Evolutionary conservation across 2,329 filamentous ascomycete genomes (phyloP), one percentile per base, ranked within the genome.

Genomic region (Colletotrichum abscissum): DNA sequence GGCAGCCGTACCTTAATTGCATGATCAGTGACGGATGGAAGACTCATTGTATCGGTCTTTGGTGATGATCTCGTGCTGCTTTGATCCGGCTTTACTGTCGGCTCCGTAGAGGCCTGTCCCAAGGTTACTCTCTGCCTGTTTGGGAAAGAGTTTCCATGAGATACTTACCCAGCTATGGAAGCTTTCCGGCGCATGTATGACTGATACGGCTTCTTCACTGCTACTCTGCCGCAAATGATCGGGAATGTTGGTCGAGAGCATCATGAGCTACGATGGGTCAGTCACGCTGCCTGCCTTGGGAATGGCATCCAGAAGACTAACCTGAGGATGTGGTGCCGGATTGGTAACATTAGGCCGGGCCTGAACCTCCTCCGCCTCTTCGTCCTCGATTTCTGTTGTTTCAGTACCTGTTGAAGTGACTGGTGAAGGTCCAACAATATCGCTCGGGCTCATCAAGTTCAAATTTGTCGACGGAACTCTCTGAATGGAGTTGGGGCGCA

Each of bases 141-240:
- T 58, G 3, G 5, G 24, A 52, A 54, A 7, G 6, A 11, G 1
- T 4, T 6, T 49, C 19, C 19, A 9, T 22, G n/a, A 12, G 8
- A 58, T 55, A 80, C 89, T 80, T 81, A 97, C 94, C 89, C 97
- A 97, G 77, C 90, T 90, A 69, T 91, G 89, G 82, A 97, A 98
- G 74, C 93, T 94, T 76, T 94, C 88, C 0, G 95, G 95, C 19
- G 94, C 94, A 86, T 98, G 95, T 77, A 98, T 98, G 67, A 97
- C 95, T 1, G 95, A 98, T 66, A 94, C 89, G 28, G 95, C 92
- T 76, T 95, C 94, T 76, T 97, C 94, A 74, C 91, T 92, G 28
- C 89, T 88, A 66, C 85, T 84, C 64, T 88, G 87, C 80, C 91
- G 85, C 81, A 92, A 78, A 72, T 87, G 84, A 55, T 90, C 89